Base-by-base conservation (phyloP, 345 rosid species). In the Syzygium aqueum region DNA sequence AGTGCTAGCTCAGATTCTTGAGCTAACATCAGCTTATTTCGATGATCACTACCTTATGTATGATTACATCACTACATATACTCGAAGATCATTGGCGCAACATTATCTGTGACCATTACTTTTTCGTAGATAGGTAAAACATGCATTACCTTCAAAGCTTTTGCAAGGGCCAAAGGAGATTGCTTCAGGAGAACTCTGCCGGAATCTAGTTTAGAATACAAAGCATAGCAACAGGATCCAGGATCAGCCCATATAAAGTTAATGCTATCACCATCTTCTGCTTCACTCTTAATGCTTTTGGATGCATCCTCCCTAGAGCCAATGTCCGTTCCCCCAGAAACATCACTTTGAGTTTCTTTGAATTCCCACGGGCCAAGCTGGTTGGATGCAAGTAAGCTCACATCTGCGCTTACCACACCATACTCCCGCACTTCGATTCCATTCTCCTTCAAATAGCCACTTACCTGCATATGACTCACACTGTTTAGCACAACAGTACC, bases 111-210 rank as follows among this genome's bases (percentile, higher is more conserved):
- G 80, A 73, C 80, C 43, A 73, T 33, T 73, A 67, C 25, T 5
- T 17, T 46, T 46, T 67, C 49, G 53, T 28, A 53, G 56, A n/a
- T 11, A 19, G 16, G 59, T 61, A 28, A 50, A 33, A 84, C 83
- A 65, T 28, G 56, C 22, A 91, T 30, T 88, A 97, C 99, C 98
- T 97, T 97, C 59, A 97, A 77, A 86, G 99, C 99, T 94, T 97
- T 97, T 61, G 98, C 88, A 85, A 97, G 98, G 77, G 99, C 96
- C 87, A 95, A 51, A 30, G 99, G 98, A n/a, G 99, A 97, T 53
- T 94, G 96, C 91, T 92, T 96, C 88, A 93, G 82, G 57, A 94
- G 91, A 87, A 97, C 95, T 92, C 90, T 94, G 86, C 93, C 93
- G 25, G 93, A 87, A 86, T 95, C 92, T 88, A 97, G 87, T 88